Conservation (phyloP, 75 land plant genomes). For the Cunninghamia lanceolata region DNA sequence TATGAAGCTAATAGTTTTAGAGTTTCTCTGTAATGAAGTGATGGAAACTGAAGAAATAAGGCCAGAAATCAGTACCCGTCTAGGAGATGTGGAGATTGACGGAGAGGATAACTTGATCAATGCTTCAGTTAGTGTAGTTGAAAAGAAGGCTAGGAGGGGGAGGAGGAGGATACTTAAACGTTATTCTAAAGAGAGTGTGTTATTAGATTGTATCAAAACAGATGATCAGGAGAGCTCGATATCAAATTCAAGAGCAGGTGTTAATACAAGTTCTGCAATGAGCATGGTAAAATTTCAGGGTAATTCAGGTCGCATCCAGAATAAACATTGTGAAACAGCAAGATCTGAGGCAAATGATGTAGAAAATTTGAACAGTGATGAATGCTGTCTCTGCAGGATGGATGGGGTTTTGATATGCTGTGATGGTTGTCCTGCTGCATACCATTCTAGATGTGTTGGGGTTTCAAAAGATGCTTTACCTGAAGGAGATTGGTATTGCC, state of each 20-base stretch:
- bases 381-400: constrained; percentile 93
- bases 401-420: constrained; percentile 94
- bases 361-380: constrained; percentile 69
- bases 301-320: constrained; percentile 10
- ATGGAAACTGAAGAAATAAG: constrained; percentile 71
- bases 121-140: constrained; percentile 1
- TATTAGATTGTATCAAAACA: constrained; percentile 5
- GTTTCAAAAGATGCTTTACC: constrained; percentile 64
- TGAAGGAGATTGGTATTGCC: constrained; percentile 96
- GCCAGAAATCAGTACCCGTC: constrained; percentile 62
- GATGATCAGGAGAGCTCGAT: constrained; percentile 24
- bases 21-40: constrained; percentile 83
- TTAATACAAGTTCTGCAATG: neutral
- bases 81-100: constrained; percentile 21
- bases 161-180: constrained; percentile 1
- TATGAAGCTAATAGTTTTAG: constrained; percentile 65
- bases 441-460: constrained; percentile 94
- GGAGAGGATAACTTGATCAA: constrained; percentile 3
- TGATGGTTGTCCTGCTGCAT: constrained; percentile 99
- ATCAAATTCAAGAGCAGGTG: neutral
- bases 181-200: constrained; percentile 10
- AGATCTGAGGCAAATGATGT: constrained; percentile 2
- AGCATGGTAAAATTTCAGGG: neutral
- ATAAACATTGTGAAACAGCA: neutral
- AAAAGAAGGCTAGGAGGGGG: constrained; percentile 12